Base-by-base conservation (phyloP, 192 early-diverging fungal genomes). In the Globomyces pollinis-pini region DNA sequence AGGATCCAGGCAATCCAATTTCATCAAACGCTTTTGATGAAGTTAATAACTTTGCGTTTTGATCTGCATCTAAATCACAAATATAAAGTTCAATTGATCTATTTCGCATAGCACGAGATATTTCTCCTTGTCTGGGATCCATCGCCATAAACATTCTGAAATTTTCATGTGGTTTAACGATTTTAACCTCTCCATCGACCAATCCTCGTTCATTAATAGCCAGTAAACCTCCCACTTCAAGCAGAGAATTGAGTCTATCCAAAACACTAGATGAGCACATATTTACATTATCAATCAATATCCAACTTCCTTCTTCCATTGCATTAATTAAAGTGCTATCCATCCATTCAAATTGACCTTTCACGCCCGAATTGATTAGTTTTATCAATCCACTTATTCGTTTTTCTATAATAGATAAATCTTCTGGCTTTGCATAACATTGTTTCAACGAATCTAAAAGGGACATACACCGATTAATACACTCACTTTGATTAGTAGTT, bases 121-220 rank as follows among this genome's bases (percentile, higher is more conserved):
- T 74, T 70, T 99, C 94, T 31, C 96, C 96, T 61, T 87, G 78
- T 38, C 78, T 75, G 12, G 94, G 93, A 66, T 99, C 90, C 30
- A 95, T 85, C 0, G 91, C 89, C 90, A 99, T 90, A 64, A 99
- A 91, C 47, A 99, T 86, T 26, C 96, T 77, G 75, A 99, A 99
- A 60, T 91, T 84, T 16, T 78, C 78, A 57, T 95, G 94, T 8
- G 92, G 91, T 16, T 71, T 65, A 38, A 96, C 81, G 5, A 88
- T 77, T 42, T 80, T 83, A 16, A 90, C 77, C 55, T 84, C 75
- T 31, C 71, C 75, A 59, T 91, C 86, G 8, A 90, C 81, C 47
- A 90, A 60, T n/a, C 91, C 90, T 8, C 89, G 77, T 63, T 99
- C 96, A 62, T 88, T 96, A 1, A 99, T 82, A 63, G 88, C 83